Conservation (phyloP, 2,329 filamentous ascomycete species). For the Fusarium burgessii region DNA sequence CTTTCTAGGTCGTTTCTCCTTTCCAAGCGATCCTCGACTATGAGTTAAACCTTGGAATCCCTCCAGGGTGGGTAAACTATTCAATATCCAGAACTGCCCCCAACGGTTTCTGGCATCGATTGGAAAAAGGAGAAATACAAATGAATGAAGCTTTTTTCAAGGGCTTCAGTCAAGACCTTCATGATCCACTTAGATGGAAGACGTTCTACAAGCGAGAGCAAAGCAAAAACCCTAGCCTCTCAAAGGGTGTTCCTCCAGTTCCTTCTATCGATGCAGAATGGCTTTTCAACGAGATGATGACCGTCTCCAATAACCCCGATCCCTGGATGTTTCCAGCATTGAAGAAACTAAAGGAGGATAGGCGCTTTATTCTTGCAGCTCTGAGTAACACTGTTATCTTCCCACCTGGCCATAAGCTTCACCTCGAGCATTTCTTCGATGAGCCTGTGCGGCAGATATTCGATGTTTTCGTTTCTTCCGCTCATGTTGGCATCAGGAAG, state of each 20-base stretch:
- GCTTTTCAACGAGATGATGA: slow-evolving; percentile 95
- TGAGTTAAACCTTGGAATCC: slow-evolving; percentile 80
- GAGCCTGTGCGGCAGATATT: slow-evolving; percentile 76
- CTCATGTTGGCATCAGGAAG: slow-evolving; percentile 88
- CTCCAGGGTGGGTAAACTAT: slow-evolving; percentile 90
- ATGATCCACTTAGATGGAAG: slow-evolving; percentile 74
- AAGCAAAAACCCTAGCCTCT: slow-evolving; percentile 56
- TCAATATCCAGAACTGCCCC: slow-evolving; percentile 84
- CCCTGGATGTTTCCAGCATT: slow-evolving; percentile 91
- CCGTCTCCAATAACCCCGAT: slow-evolving; percentile 74
- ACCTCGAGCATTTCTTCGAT: slow-evolving; percentile 61
- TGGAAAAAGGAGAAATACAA: slow-evolving; percentile 85
- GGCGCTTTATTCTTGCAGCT: slow-evolving; percentile 79
- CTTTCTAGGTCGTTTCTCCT: slow-evolving; percentile 81
- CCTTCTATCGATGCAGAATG: slow-evolving; percentile 81
- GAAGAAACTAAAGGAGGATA: slow-evolving; percentile 71
- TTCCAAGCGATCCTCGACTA: slow-evolving; percentile 95
- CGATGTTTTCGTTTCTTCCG: slow-evolving; percentile 88
- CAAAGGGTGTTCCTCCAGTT: slow-evolving; percentile 66
- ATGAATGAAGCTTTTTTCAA: slow-evolving; percentile 81
- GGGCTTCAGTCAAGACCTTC: slow-evolving; percentile 81
- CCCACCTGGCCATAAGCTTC: slow-evolving; percentile 77
- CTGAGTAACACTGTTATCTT: slow-evolving; percentile 93
- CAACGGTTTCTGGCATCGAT: slow-evolving; percentile 85
- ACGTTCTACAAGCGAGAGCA: slow-evolving; percentile 67